Conservation (phyloP, 1,284 basidiomycete species). For the Ganoderma meredithae region DNA sequence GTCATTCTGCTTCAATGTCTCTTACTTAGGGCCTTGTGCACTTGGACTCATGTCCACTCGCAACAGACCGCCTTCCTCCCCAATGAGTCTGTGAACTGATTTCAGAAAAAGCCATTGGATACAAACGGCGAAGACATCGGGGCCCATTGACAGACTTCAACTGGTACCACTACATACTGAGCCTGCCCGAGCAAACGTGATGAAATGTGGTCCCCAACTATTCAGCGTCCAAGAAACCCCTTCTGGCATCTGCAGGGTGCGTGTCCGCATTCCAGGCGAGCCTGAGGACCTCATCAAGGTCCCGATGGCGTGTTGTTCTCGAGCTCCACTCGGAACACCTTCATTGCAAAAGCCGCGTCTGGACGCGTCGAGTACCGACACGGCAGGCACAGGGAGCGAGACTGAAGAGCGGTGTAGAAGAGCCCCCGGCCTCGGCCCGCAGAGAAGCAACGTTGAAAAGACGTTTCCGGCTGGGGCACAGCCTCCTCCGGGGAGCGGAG, state of each 20-base stretch:
- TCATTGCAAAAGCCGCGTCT: constrained; percentile 5
- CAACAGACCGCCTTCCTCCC: too few relatives aligned
- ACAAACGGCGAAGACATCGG: too few relatives aligned
- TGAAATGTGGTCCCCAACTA: constrained; percentile 26
- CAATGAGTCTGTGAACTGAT: too few relatives aligned
- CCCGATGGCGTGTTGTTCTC: constrained; percentile 36
- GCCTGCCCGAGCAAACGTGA: too few relatives aligned
- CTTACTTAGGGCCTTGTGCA: too few relatives aligned
- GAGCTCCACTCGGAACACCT: constrained; percentile 36
- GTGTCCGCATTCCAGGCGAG: constrained; percentile 31
- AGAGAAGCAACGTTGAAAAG: neutral
- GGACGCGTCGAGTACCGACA: neutral
- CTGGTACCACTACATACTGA: too few relatives aligned
- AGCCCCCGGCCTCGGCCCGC: neutral
- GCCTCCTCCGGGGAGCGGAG: neutral
- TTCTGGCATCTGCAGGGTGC: constrained; percentile 11
- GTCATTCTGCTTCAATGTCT: too few relatives aligned
- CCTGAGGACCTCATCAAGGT: constrained; percentile 35
- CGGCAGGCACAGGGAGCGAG: neutral
- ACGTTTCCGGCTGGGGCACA: neutral
- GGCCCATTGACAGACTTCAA: too few relatives aligned
- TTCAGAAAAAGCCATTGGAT: too few relatives aligned
- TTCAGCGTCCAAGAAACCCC: constrained; percentile 31
- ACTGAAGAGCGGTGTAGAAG: neutral
- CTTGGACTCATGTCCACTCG: too few relatives aligned